phyloP scores from a whole-genome alignment of 352 stramenopile species.

The Phytopythium sindhum region DNA sequence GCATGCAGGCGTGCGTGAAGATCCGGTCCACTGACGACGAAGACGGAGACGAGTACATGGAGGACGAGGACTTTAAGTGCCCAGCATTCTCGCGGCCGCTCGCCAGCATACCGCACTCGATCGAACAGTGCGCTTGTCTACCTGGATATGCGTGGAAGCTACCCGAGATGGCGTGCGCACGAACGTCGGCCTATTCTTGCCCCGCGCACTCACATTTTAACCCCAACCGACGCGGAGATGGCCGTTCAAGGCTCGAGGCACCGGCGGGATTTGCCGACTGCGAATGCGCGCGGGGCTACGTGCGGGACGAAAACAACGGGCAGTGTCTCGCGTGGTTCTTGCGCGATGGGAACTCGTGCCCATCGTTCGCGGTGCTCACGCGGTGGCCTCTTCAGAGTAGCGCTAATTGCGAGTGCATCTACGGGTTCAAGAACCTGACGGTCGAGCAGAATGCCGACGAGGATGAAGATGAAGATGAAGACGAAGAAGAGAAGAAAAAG shows the following conservation, averaged over 20 bases:
- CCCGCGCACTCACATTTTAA: conserved; percentile 54
- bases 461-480: conserved; percentile 10
- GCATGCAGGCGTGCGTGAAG: conserved; percentile 46
- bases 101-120: conserved; percentile 49
- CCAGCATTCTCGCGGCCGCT: conserved; percentile 57
- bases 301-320: conserved; percentile 46
- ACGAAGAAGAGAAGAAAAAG: conserved; percentile 14
- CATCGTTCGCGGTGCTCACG: conserved; percentile 49
- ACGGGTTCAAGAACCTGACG: conserved; percentile 38
- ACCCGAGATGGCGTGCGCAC: conserved; percentile 62
- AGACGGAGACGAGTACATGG: conserved; percentile 18
- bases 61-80: conserved; percentile 36
- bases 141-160: conserved; percentile 69
- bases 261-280: conserved; percentile 55
- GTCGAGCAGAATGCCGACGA: conserved; percentile 6
- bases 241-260: conserved; percentile 26
- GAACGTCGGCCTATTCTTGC: conserved; percentile 55
- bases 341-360: conserved; percentile 62
- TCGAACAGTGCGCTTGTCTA: conserved; percentile 78
- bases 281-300: conserved; percentile 63
- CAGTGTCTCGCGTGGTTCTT: conserved; percentile 68
- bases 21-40: conserved; percentile 14
- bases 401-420: conserved; percentile 71
- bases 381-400: conserved; percentile 79
- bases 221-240: conserved; percentile 9